Base-by-base conservation (phyloP, 257 asterid species). In the Solanum chmielewskii region DNA sequence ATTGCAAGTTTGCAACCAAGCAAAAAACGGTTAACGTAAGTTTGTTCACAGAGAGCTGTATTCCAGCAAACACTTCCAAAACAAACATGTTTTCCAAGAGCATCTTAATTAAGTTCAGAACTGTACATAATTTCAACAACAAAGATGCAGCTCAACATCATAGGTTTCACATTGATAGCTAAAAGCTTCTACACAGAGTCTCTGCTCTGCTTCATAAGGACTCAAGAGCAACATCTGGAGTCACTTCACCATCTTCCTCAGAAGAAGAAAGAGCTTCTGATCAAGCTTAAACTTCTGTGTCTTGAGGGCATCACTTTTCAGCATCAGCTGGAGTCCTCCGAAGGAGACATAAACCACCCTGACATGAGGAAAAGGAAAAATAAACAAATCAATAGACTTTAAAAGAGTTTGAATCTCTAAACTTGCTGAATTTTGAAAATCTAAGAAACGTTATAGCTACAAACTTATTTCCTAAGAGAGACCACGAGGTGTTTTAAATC, bases 281-380 rank as follows among this genome's bases (percentile, higher is more conserved):
- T 94, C 96, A 62, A 92, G 92, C 88, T 85, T 93, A 88, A 94
- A 94, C 86, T 93, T 89, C 6, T 81, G 90, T 94, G 92, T 88
- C 92, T 90, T 94, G 88, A 88, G 31, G 44, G 93, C 93, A 73
- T 92, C 89, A 9, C 97, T 96, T 83, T 90, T 92, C 85, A 95
- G 84, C 98, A 92, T 91, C 94, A 96, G 84, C 84, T 96, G 98
- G 91, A 96, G 98, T 82, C 98, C 99, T 86, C 99, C 99, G 62
- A 94, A 95, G 12, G 99, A 96, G 71, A 96, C 88, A 74, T 91
- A 92, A 9, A 90, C 94, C 83, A 60, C 93, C 87, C 98, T 96
- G 94, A 86, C 84, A 87, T 59, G 47, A 82, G 29, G 80, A 8
- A 70, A 25, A 78, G 39, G 35, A 74, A 84, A 68, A 87, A 82